A percentile compares a stretch with the other conserved stretches of the same genome.
These are phyloP conservation scores for Penicillium cosmopolitanum DNA, from an alignment of 495 filamentous ascomycete genomes.

Conservation along the genomic window DNA sequence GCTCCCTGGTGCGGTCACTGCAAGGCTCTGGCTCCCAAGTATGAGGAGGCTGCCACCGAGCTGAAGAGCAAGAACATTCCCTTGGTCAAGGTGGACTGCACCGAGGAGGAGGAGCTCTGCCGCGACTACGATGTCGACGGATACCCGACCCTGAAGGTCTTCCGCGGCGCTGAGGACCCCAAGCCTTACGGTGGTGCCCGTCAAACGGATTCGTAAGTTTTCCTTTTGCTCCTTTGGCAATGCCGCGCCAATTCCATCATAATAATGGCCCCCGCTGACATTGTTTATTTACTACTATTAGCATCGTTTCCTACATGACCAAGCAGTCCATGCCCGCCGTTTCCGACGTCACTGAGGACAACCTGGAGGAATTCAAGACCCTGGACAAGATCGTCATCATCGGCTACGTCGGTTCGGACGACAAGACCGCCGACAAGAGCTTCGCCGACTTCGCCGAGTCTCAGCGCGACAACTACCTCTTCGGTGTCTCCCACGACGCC, in stretches of 20 bases:
- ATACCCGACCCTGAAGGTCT: constrained; percentile 98
- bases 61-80: constrained; percentile 95
- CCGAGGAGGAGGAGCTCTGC: constrained; percentile 90
- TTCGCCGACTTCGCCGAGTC: constrained; percentile 81
- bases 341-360: constrained; percentile 75
- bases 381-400: constrained; percentile 95
- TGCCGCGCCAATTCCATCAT: no score
- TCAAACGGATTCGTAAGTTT: constrained; percentile 84
- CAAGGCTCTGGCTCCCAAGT: constrained; percentile 91
- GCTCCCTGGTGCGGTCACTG: constrained; percentile 99
- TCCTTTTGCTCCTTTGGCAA: no score
- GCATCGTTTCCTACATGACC: constrained; percentile 97
- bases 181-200: constrained; percentile 85
- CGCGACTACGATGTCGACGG: constrained; percentile 88
- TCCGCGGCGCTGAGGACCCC: constrained; percentile 87
- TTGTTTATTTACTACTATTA: constrained; percentile 43
- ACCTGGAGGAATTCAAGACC: constrained; percentile 93
- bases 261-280: constrained; percentile 27
- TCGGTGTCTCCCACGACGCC: constrained; percentile 82
- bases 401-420: constrained; percentile 80
- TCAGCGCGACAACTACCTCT: constrained; percentile 88
- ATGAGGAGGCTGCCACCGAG: constrained; percentile 89
- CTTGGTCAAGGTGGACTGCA: constrained; percentile 95
- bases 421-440: constrained; percentile 81
- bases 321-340: constrained; percentile 97